Evolutionary conservation across 2,329 filamentous ascomycete genomes (phyloP), one percentile per base, ranked within the genome.

Genomic region (Ceratocystis colombiana): DNA sequence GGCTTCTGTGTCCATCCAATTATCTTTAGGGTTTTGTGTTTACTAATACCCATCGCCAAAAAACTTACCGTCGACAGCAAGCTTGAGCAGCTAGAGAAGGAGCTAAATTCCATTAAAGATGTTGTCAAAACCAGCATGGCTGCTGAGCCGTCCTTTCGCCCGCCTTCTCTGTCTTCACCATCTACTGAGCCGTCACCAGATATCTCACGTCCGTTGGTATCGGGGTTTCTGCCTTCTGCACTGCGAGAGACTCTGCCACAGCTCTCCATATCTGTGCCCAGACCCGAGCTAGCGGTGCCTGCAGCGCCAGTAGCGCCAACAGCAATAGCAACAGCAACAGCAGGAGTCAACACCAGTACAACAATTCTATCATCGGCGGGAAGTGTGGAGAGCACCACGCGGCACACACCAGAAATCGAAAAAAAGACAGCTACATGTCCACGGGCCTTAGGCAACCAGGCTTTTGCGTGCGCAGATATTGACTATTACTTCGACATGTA

Each of bases 401-500:
- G 25, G 44, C 41, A 30, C 15, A 64, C 45, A 22, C 45, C 62
- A 2, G 62, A 46, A 7, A 53, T n/a, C 28, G 62, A 64, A 46
- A 64, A 64, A 20, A 30, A 37, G 28, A 25, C 64, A 25, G 57
- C 37, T 30, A 41, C 53, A 7, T 61, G n/a, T 65, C 53, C 62
- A 12, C 62, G 67, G 15, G 66, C 62, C 15, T 70, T 84, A 10
- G 78, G 76, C 1, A 78, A 77, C 2, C 76, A 77, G 7, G 75
- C 79, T 0, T 77, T 84, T 61, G 76, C 80, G 0, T 79, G 79
- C 0, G 78, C 80, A 53, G 81, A 84, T 55, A 79, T 84, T 64
- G 78, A 82, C 65, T 81, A 77, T 70, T 84, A 84, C 69, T 84
- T 83, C 71, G 76, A 79, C 67, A 80, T 79, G 77, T 80, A 69